Evolutionary conservation across 2,329 filamentous ascomycete species (phyloP).

Genomic region (Verticillium albo-atrum): DNA sequence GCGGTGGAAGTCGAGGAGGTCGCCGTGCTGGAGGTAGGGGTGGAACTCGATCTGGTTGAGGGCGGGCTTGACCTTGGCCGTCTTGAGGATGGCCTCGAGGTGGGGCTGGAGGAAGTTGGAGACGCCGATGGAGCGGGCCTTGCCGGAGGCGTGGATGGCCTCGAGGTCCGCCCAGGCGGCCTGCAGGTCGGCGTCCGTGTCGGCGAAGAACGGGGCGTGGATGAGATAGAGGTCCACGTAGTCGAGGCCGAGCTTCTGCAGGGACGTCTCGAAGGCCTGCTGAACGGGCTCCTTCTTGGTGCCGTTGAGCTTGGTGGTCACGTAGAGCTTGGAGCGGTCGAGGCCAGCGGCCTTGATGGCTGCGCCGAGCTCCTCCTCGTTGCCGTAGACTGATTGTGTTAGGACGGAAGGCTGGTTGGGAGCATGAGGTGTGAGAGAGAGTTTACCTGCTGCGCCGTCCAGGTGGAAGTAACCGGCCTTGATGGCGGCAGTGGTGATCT

Average conservation of each 20-base stretch:
- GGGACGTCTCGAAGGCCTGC: constrained; percentile 52
- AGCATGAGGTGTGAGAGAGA: neutral
- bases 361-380: constrained; percentile 65
- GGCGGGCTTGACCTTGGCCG: constrained; percentile 58
- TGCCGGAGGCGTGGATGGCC: constrained; percentile 62
- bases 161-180: constrained; percentile 56
- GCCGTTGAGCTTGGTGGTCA: constrained; percentile 56
- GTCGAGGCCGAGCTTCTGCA: constrained; percentile 61
- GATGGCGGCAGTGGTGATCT: constrained; percentile 56
- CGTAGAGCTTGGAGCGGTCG: constrained; percentile 63
- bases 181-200: constrained; percentile 47
- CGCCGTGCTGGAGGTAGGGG: constrained; percentile 65
- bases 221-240: constrained; percentile 71
- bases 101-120: constrained; percentile 65
- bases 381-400: constrained; percentile 56
- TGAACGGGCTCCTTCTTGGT: constrained; percentile 32
- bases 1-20: constrained; percentile 53
- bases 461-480: constrained; percentile 67
- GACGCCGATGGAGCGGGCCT: constrained; percentile 68
- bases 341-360: constrained; percentile 65
- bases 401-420: no score
- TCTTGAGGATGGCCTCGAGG: constrained; percentile 51
- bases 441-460: constrained; percentile 66
- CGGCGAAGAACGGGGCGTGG: constrained; percentile 52
- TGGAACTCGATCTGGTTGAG: constrained; percentile 82